Base-by-base conservation (phyloP, 306 rosid species). In the Casuarina cunninghamiana region DNA sequence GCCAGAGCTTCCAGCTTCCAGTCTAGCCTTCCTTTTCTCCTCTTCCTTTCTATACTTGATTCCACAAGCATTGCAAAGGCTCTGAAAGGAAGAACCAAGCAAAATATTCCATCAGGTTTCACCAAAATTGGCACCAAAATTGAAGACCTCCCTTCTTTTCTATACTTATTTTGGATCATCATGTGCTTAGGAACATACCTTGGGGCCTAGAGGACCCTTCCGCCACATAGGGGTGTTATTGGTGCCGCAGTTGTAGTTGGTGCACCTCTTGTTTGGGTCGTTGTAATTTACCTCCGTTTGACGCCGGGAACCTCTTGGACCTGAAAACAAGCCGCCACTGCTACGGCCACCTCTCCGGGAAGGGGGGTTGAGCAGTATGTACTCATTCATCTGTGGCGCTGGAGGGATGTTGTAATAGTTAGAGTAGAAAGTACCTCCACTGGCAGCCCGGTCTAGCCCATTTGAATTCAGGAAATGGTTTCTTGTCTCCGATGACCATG, bases 191-290 rank as follows among this genome's bases (percentile, higher is more conserved):
- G 1, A 63, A 45, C 66, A 21, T 15, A 84, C 84, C 55, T 80
- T 84, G 9, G 81, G 74, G 8, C 87, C 87, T 0, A 80, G 76
- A 12, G 84, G 84, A 8, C 84, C 87, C n/a, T 37, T 79, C 10
- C 87, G 87, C 87, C 87, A 83, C 87, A 83, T 76, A 0, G 87
- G 87, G 5, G 87, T 75, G 9, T 46, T 11, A 5, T 7, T 5
- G 0, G 39, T 43, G 12, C 43, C 68, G 10, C 87, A 83, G 32
- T 76, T 72, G 1, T 11, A 61, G n/a, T 83, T 83, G 3, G 71
- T 72, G 57, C 87, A 83, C 2, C n/a, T 42, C 60, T 54, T 63
- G 6, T n/a, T 35, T 1, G 49, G 5, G 45, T 72, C 66, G 15
- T 10, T 61, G 15, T 67, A 67, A 67, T 10, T 48, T 2, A 8